Percentiles rank a stretch among this genome's conserved stretches.
phyloP scores from a whole-genome alignment of 306 rosid species.

The Phaseolus lunatus region DNA sequence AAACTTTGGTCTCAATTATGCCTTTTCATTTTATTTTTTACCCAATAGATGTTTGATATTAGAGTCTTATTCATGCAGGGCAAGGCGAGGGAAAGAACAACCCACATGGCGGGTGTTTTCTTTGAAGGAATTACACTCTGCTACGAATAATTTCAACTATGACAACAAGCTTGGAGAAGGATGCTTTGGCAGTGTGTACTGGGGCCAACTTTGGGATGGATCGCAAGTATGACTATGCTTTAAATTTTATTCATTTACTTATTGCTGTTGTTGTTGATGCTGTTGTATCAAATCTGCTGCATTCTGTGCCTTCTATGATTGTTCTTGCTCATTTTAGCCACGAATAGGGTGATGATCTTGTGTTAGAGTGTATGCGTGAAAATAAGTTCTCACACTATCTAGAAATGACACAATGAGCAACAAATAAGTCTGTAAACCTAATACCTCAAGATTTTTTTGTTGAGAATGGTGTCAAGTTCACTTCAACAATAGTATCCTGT shows the following conservation, averaged over 20 bases:
- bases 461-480: no score
- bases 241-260: neutral
- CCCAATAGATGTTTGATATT: conserved; percentile 31
- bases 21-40: neutral
- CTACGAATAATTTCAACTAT: conserved; percentile 86
- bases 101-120: conserved; percentile 85
- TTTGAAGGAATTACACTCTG: conserved; percentile 84
- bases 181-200: conserved; percentile 87
- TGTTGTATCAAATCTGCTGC: neutral
- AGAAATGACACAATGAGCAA: no score
- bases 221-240: conserved; percentile 65
- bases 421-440: no score
- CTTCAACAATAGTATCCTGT: no score
- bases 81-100: conserved; percentile 65
- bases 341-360: neutral
- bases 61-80: conserved; percentile 53
- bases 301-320: neutral
- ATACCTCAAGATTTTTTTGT: no score
- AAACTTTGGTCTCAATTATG: conserved; percentile 14
- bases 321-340: neutral
- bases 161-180: conserved; percentile 98
- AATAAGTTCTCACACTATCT: no score
- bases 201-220: conserved; percentile 99
- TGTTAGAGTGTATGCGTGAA: no score
- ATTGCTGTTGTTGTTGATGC: neutral